A percentile compares a stretch with the other conserved stretches of the same genome.
Evolutionary conservation across 495 filamentous ascomycete species (phyloP).

Genomic region (Terfezia claveryi): DNA sequence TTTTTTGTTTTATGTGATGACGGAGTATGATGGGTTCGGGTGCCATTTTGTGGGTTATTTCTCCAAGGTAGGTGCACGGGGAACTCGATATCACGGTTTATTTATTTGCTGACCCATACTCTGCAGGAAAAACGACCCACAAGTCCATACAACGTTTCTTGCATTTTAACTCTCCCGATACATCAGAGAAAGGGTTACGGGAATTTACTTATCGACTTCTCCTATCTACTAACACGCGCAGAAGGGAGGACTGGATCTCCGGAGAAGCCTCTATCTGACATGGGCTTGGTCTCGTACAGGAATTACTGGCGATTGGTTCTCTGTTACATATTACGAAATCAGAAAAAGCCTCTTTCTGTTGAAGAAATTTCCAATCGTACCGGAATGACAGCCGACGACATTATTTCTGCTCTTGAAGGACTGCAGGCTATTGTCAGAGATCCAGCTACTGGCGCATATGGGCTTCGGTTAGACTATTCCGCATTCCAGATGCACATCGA

Average conservation of each 20-base stretch:
- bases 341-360: slow-evolving; percentile 35
- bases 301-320: slow-evolving; percentile 88
- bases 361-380: slow-evolving; percentile 65
- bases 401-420: slow-evolving; percentile 77
- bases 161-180: slow-evolving; percentile 85
- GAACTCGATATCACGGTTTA: background rate
- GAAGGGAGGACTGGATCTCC: slow-evolving; percentile 91
- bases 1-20: slow-evolving; percentile 96
- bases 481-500: slow-evolving; percentile 69
- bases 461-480: slow-evolving; percentile 58
- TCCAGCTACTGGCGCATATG: slow-evolving; percentile 69
- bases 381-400: slow-evolving; percentile 88
- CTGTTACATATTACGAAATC: slow-evolving; percentile 52
- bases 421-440: slow-evolving; percentile 74
- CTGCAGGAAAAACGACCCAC: slow-evolving; percentile 67
- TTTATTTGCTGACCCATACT: background rate
- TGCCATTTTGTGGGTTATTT: slow-evolving; percentile 98
- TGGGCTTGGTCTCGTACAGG: slow-evolving; percentile 89
- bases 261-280: slow-evolving; percentile 92
- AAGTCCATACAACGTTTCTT: slow-evolving; percentile 89
- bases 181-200: slow-evolving; percentile 95
- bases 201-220: slow-evolving; percentile 91
- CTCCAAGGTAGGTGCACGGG: slow-evolving; percentile 37
- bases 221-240: slow-evolving; percentile 78
- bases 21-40: slow-evolving; percentile 76